Evolutionary conservation across 345 rosid species (phyloP), one percentile per base, ranked within the genome.

Genomic region (Murraya paniculata): DNA sequence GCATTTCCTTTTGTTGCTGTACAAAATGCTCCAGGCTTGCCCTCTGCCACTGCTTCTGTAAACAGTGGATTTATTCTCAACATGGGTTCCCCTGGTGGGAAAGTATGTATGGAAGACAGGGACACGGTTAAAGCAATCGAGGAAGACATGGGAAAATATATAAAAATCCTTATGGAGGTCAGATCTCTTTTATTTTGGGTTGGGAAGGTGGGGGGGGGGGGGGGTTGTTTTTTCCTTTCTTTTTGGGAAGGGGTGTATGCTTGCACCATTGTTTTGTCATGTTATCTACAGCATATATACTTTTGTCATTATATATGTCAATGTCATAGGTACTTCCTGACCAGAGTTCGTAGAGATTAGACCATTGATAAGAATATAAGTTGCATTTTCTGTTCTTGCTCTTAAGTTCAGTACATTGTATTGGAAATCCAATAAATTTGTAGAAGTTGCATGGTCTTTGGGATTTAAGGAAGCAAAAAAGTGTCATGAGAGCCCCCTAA

Each of bases 1-100:
- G 99, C 97, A 30, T 96, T 90, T 81, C 99, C 99, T 80, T 92
- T 94, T 86, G 93, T 96, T 72, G 97, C 92, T 84, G 77, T 94
- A 73, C 99, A 96, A 82, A 91, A 87, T 87, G 81, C 91, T 80
- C 91, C 97, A 68, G 88, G 97, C 75, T 68, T 88, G 79, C 90
- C 92, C 80, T 86, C 92, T 76, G 92, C 99, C 65, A 88, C 90
- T 22, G 94, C 98, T 74, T 96, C 99, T 33, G 93, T 94, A 68
- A 96, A 85, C 87, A 92, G 98, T 79, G 99, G 99, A 72, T 90
- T 88, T 79, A 88, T 96, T 82, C 99, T 96, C 81, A 96, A 92
- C 86, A 81, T 84, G 88, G 97, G 92, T 31, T 88, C 97, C 67
- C 89, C 93, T 70, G 98, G 95, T 74, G 92, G 91, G 64, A 87